phyloP scores from a whole-genome alignment of 106 monocot species.

The Dendrobium nobile region DNA sequence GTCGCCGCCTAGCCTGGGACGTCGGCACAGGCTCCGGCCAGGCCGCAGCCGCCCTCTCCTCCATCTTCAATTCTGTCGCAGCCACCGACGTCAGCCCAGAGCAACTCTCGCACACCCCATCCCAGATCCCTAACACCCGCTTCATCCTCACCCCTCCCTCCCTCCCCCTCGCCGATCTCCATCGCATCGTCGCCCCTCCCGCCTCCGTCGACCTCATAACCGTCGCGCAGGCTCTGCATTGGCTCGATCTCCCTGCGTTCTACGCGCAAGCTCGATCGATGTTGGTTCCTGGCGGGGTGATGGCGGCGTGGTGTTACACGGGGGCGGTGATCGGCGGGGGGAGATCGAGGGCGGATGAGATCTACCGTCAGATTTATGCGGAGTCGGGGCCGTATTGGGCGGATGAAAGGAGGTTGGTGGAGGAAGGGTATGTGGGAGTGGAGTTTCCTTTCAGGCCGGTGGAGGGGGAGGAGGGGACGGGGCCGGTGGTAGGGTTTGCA shows the following conservation, averaged over 20 bases:
- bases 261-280: slow-evolving; percentile 30
- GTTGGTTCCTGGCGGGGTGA: slow-evolving; percentile 31
- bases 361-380: slow-evolving; percentile 28
- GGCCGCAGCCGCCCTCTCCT: slow-evolving; percentile 30
- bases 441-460: slow-evolving; percentile 72
- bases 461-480: slow-evolving; percentile 49
- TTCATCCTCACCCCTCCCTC: slow-evolving; percentile 43
- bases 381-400: slow-evolving; percentile 49
- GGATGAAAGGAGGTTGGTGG: slow-evolving; percentile 23
- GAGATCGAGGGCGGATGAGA: slow-evolving; percentile 28
- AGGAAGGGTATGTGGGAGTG: slow-evolving; percentile 35
- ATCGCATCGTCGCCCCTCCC: slow-evolving; percentile 22
- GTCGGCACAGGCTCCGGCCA: slow-evolving; percentile 90
- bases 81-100: slow-evolving; percentile 62
- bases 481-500: slow-evolving; percentile 49
- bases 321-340: slow-evolving; percentile 18
- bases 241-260: slow-evolving; percentile 70
- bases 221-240: slow-evolving; percentile 86
- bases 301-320: slow-evolving; percentile 82
- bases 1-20: slow-evolving; percentile 64
- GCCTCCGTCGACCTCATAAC: slow-evolving; percentile 63
- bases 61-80: slow-evolving; percentile 43
- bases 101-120: slow-evolving; percentile 43
- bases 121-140: slow-evolving; percentile 41
- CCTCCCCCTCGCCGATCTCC: slow-evolving; percentile 22